Evolutionary conservation across 1,139 yeast species (phyloP).

Genomic region (Pichia sp.): DNA sequence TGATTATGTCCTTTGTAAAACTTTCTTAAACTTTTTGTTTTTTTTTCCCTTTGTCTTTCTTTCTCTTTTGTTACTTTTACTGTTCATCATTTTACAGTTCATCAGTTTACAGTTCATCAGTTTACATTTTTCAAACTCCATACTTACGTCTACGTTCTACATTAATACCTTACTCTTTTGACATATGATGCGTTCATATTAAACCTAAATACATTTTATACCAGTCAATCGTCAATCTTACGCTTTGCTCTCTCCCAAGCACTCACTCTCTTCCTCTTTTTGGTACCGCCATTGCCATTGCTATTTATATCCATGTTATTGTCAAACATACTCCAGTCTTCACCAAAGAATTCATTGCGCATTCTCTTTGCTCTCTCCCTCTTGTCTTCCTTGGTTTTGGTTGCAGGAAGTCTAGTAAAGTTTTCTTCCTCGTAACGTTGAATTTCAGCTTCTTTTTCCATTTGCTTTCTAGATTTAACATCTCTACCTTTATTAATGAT

Average conservation of each 20-base stretch:
- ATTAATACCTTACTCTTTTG: background rate
- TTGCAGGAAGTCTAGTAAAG: conserved; percentile 74
- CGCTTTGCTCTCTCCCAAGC: conserved; percentile 84
- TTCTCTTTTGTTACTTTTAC: background rate
- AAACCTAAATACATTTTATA: background rate
- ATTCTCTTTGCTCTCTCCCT: conserved; percentile 57
- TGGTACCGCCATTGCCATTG: conserved; percentile 36
- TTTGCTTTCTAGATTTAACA: conserved; percentile 71
- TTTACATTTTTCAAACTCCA: background rate
- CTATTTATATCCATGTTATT: conserved; percentile 39
- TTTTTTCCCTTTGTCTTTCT: background rate
- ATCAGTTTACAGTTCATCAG: background rate
- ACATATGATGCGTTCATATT: background rate
- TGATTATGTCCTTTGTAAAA: background rate
- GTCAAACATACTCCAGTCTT: conserved; percentile 88
- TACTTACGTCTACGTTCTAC: background rate
- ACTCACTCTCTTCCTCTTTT: conserved; percentile 45
- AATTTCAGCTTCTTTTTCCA: conserved; percentile 71
- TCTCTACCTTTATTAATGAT: conserved; percentile 87
- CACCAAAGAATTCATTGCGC: conserved; percentile 82
- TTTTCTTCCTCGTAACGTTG: conserved; percentile 87
- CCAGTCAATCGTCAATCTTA: conserved; percentile 27
- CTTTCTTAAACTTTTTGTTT: background rate
- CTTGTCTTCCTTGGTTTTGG: conserved; percentile 60
- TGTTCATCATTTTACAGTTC: too few species aligned